Evolutionary conservation across 2,329 filamentous ascomycete genomes (phyloP).

Genomic region (Aspergillus viridinutans): DNA sequence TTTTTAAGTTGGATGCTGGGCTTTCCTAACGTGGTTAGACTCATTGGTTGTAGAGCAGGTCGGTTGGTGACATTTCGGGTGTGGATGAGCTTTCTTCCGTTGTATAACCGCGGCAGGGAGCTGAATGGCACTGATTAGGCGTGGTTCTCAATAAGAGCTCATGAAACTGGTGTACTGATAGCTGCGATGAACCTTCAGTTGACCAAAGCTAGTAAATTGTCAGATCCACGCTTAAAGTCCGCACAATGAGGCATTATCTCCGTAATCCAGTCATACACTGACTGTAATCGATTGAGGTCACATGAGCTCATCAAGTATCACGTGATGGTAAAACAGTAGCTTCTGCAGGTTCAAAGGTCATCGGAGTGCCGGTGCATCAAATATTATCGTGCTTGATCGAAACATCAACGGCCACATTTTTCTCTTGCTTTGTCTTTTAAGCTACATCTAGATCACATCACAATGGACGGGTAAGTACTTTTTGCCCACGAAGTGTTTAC

Average conservation of each 20-base stretch:
- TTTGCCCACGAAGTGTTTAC: not conserved
- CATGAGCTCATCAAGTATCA: constrained; percentile 6
- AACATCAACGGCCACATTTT: constrained; percentile 2
- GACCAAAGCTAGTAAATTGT: too few relatives aligned
- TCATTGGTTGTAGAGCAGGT: not conserved
- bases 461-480: constrained; percentile 34
- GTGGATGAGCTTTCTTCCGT: not conserved
- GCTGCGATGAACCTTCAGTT: too few relatives aligned
- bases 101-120: not conserved
- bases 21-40: not conserved
- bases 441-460: constrained; percentile 15
- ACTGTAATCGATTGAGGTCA: constrained; percentile 1
- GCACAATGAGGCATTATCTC: too few relatives aligned
- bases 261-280: too few relatives aligned
- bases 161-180: too few relatives aligned
- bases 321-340: not conserved
- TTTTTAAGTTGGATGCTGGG: constrained; percentile 11
- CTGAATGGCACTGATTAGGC: too few relatives aligned
- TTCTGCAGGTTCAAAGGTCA: constrained; percentile 9
- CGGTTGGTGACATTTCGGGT: not conserved
- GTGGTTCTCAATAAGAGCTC: too few relatives aligned
- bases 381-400: not conserved
- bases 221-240: too few relatives aligned
- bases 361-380: not conserved
- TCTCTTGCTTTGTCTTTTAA: not conserved